Percentiles rank a stretch among this genome's conserved stretches.
phyloP scores from a whole-genome alignment of 2,329 filamentous ascomycete species.

The Sporothrix brasiliensis region DNA sequence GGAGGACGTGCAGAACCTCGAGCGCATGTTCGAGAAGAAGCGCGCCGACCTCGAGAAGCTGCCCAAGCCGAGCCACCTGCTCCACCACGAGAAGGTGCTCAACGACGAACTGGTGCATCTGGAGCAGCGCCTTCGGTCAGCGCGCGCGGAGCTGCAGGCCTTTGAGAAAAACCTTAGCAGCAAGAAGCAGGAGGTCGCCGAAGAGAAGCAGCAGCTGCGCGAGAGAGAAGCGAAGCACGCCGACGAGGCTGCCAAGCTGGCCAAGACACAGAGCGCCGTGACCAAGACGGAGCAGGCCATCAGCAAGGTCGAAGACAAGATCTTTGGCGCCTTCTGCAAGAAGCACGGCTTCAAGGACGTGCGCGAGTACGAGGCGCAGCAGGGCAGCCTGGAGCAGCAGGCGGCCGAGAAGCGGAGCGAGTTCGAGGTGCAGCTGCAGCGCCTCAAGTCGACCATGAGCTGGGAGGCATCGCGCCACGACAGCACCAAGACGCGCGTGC shows the following conservation, averaged over 20 bases:
- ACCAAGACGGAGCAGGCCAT: conserved; percentile 65
- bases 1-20: conserved; percentile 82
- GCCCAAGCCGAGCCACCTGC: conserved; percentile 74
- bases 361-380: conserved; percentile 88
- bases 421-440: conserved; percentile 81
- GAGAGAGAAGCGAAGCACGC: conserved; percentile 78
- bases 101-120: conserved; percentile 78
- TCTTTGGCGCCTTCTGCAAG: conserved; percentile 84
- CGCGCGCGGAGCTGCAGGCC: conserved; percentile 74
- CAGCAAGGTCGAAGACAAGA: conserved; percentile 79
- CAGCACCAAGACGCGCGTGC: conserved; percentile 69
- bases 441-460: conserved; percentile 63
- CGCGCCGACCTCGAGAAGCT: conserved; percentile 77
- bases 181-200: conserved; percentile 79
- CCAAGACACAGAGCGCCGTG: conserved; percentile 56
- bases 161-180: conserved; percentile 82
- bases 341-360: conserved; percentile 86
- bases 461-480: conserved; percentile 59
- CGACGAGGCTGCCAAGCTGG: conserved; percentile 70
- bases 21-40: conserved; percentile 73
- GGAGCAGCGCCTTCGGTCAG: conserved; percentile 72
- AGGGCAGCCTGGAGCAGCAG: conserved; percentile 89
- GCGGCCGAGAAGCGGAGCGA: conserved; percentile 82
- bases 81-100: conserved; percentile 76
- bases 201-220: conserved; percentile 70